Evolutionary conservation across 2,329 filamentous ascomycete species (phyloP).

Genomic region (Botryotinia calthae): DNA sequence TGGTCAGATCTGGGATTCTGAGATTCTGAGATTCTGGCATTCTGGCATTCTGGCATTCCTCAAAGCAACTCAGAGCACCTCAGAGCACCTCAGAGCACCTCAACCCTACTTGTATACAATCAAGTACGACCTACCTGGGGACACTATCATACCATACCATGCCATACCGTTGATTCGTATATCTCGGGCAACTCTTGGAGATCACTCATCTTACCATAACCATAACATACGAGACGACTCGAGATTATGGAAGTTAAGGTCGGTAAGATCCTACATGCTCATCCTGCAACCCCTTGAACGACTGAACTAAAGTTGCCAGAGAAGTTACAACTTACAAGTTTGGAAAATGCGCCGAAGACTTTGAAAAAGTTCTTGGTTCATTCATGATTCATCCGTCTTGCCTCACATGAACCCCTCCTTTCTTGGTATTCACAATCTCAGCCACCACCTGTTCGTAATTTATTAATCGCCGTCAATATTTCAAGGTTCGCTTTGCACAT

Average conservation of each 20-base stretch:
- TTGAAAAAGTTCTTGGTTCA: not conserved
- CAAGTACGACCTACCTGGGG: not conserved
- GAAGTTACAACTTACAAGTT: not conserved
- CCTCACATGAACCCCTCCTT: not conserved
- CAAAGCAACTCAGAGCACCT: not conserved
- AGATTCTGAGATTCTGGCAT: not conserved
- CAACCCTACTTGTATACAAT: not conserved
- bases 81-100: not conserved
- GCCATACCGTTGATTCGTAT: not conserved
- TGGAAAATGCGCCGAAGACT: not conserved
- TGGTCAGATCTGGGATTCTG: not conserved
- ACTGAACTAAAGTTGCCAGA: not conserved
- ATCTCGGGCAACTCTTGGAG: not conserved
- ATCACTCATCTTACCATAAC: not conserved
- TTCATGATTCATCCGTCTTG: slow-evolving; percentile 1
- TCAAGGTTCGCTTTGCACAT: not conserved
- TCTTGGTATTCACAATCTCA: not conserved
- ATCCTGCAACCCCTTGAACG: not conserved
- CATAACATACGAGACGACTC: not conserved
- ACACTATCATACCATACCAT: not conserved
- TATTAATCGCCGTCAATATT: not conserved
- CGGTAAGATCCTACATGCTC: not conserved
- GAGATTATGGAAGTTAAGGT: not conserved
- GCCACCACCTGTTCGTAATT: not conserved
- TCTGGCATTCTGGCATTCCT: too few relatives aligned